Percentiles rank a stretch among this genome's conserved stretches.
phyloP scores from a whole-genome alignment of 306 rosid species.

The Carpinus viminea region DNA sequence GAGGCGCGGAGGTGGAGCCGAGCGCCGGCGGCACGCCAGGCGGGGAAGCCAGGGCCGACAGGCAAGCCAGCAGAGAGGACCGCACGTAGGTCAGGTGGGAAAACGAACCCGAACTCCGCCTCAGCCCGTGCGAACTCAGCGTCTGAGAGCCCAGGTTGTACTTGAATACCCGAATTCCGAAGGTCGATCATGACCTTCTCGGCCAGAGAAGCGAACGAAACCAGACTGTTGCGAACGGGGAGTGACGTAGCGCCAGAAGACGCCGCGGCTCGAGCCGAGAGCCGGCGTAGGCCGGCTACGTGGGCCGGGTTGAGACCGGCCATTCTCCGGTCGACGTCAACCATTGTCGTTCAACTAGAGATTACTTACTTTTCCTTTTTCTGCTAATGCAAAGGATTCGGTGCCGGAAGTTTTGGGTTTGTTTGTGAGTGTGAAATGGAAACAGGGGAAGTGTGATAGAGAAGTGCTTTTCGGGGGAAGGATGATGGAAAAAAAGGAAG shows the following conservation, averaged over 20 bases:
- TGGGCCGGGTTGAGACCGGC: constrained; percentile 95
- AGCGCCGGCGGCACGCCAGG: constrained; percentile 79
- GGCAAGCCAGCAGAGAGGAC: constrained; percentile 87
- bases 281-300: constrained; percentile 85
- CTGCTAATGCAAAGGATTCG: background rate
- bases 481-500: background rate
- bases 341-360: constrained; percentile 47
- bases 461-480: constrained; percentile 20
- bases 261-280: constrained; percentile 88
- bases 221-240: constrained; percentile 65
- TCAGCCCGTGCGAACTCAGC: constrained; percentile 91
- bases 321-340: constrained; percentile 98
- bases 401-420: background rate
- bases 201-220: constrained; percentile 70
- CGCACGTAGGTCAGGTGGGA: constrained; percentile 93
- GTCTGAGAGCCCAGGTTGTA: constrained; percentile 72
- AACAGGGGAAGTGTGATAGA: background rate
- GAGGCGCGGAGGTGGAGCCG: constrained; percentile 83
- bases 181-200: constrained; percentile 69
- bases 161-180: constrained; percentile 62
- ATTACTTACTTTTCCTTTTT: no score
- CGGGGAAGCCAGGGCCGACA: constrained; percentile 88
- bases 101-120: constrained; percentile 85
- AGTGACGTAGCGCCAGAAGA: constrained; percentile 41
- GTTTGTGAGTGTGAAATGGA: constrained; percentile 13